Percentiles rank a stretch among this genome's conserved stretches.
phyloP scores from a whole-genome alignment of 179 eudicot species.

The Camellia oleifera region DNA sequence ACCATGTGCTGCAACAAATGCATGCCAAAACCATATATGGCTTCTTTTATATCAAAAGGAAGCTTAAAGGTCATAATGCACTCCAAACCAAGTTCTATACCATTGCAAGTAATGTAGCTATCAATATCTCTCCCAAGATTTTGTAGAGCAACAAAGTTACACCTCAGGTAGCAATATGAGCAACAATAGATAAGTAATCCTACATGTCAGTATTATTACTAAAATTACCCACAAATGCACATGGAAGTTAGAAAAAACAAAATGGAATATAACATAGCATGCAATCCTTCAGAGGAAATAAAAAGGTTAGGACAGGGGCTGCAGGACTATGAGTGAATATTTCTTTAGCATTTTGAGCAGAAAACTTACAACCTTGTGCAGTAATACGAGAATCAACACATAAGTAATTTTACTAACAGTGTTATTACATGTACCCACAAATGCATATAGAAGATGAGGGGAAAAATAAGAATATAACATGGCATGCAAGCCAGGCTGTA shows the following conservation, averaged over 20 bases:
- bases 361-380: not conserved
- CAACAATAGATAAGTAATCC: too few species aligned
- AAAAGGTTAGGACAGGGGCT: not conserved
- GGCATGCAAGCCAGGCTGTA: conserved; percentile 2
- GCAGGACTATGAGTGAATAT: not conserved
- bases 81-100: not conserved
- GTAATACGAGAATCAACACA: not conserved
- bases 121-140: not conserved
- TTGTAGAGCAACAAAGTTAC: too few species aligned
- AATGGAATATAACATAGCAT: too few species aligned
- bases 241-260: too few species aligned
- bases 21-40: too few species aligned
- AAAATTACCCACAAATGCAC: too few species aligned
- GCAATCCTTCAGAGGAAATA: not conserved
- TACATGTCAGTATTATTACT: too few species aligned
- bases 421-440: not conserved
- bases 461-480: not conserved
- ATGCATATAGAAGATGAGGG: too few species aligned
- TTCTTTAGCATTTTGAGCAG: conserved; percentile 3
- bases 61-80: conserved; percentile 1
- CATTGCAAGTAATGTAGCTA: not conserved
- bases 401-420: not conserved
- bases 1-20: not conserved
- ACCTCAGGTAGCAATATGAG: too few species aligned
- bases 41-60: not conserved